These are phyloP conservation scores for Neurospora sublineolata DNA, from an alignment of 495 filamentous ascomycete genomes.

Conservation along the genomic window DNA sequence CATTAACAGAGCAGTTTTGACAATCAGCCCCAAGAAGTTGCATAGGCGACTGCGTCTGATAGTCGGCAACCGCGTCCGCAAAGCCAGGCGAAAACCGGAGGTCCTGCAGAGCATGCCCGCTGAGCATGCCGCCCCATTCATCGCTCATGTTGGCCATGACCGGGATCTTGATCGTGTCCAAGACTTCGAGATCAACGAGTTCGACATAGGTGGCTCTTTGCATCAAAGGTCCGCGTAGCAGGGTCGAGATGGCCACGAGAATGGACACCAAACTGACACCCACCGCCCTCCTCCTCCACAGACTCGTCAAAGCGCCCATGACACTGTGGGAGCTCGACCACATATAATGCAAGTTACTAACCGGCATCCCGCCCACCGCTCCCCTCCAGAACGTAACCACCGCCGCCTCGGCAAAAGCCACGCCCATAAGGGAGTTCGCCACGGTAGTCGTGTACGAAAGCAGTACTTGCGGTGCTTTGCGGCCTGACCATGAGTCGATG, in stretches of 20 bases:
- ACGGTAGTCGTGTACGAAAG: not conserved
- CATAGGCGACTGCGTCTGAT: not conserved
- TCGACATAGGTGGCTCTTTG: not conserved
- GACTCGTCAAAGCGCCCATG: not conserved
- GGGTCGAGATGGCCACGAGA: not conserved
- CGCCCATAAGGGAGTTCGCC: not conserved
- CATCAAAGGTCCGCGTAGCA: not conserved
- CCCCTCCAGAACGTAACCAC: not conserved
- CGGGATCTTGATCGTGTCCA: not conserved
- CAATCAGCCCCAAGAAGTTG: not conserved
- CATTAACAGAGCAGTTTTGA: not conserved
- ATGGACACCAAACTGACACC: not conserved
- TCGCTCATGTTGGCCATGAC: not conserved
- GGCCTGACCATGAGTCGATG: not conserved
- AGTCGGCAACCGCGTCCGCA: not conserved
- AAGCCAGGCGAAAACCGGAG: not conserved
- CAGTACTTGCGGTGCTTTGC: not conserved
- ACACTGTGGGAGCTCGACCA: not conserved
- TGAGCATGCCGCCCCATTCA: not conserved
- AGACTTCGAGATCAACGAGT: not conserved
- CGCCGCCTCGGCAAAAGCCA: not conserved
- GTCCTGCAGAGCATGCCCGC: not conserved
- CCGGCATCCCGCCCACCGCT: not conserved
- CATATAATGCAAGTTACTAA: not conserved
- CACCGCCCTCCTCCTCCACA: not conserved